These are phyloP conservation scores for Candida vaughaniae DNA, from an alignment of 805 yeast genomes.

Conservation along the genomic window DNA sequence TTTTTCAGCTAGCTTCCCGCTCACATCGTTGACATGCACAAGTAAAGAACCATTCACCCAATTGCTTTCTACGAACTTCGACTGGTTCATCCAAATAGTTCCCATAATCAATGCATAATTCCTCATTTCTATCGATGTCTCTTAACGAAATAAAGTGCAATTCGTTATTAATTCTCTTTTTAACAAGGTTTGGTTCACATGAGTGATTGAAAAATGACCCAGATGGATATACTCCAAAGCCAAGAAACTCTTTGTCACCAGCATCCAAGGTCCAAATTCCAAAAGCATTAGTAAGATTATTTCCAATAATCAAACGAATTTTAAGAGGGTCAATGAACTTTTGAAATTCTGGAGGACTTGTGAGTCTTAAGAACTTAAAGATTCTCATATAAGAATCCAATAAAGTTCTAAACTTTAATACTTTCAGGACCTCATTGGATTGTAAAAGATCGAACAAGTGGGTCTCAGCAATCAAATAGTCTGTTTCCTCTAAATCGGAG, in stretches of 20 bases:
- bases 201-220: slow-evolving; percentile 72
- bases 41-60: slow-evolving; percentile 58
- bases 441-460: slow-evolving; percentile 44
- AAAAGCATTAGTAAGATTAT: slow-evolving; percentile 65
- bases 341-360: slow-evolving; percentile 35
- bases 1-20: slow-evolving; percentile 39
- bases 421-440: slow-evolving; percentile 50
- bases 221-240: slow-evolving; percentile 58
- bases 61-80: slow-evolving; percentile 37
- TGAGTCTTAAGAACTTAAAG: slow-evolving; percentile 46
- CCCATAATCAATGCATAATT: slow-evolving; percentile 63
- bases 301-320: slow-evolving; percentile 52
- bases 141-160: slow-evolving; percentile 42
- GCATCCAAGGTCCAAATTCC: slow-evolving; percentile 58
- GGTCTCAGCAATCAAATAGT: slow-evolving; percentile 18
- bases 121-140: slow-evolving; percentile 44
- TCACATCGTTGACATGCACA: slow-evolving; percentile 53
- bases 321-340: slow-evolving; percentile 33
- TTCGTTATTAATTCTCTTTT: slow-evolving; percentile 38
- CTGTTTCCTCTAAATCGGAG: slow-evolving; percentile 3
- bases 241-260: slow-evolving; percentile 50
- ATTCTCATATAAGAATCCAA: slow-evolving; percentile 46
- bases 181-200: slow-evolving; percentile 55
- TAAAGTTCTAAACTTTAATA: slow-evolving; percentile 46
- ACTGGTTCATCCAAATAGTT: slow-evolving; percentile 43